A percentile compares a stretch with the other conserved stretches of the same genome.
Evolutionary conservation across 352 stramenopile genomes (phyloP).

Genomic region (Phytopythium boreale): DNA sequence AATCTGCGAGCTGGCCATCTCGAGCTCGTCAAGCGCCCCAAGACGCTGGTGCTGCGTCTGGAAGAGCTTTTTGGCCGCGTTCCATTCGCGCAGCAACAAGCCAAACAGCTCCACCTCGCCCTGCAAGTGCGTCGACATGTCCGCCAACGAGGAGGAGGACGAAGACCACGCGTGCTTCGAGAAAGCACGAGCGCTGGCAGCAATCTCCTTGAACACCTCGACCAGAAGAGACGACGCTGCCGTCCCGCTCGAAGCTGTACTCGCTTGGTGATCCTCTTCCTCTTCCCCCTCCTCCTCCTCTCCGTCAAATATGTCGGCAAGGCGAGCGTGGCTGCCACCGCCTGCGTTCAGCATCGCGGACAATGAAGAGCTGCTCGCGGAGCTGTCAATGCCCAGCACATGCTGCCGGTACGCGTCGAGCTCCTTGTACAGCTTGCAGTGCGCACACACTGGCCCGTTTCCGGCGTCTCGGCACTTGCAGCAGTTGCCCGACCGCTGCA

Average conservation of each 20-base stretch:
- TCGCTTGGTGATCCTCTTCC: slow-evolving; percentile 6
- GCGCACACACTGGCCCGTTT: slow-evolving; percentile 50
- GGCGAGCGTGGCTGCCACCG: neutral
- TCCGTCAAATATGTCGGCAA: slow-evolving; percentile 12
- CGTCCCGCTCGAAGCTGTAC: slow-evolving; percentile 3
- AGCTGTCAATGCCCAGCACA: slow-evolving; percentile 48
- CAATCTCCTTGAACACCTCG: slow-evolving; percentile 63
- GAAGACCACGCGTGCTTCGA: neutral
- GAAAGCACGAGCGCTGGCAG: slow-evolving; percentile 19
- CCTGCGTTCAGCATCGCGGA: slow-evolving; percentile 5
- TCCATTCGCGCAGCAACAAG: slow-evolving; percentile 51
- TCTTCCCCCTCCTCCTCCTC: slow-evolving; percentile 13
- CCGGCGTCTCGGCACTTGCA: slow-evolving; percentile 52
- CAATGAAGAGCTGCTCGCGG: slow-evolving; percentile 2
- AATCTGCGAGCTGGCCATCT: slow-evolving; percentile 75
- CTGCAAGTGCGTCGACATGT: slow-evolving; percentile 32
- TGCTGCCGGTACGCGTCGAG: slow-evolving; percentile 54
- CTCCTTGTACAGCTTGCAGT: slow-evolving; percentile 70
- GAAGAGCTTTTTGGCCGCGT: slow-evolving; percentile 55
- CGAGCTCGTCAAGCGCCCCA: slow-evolving; percentile 65
- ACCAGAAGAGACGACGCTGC: slow-evolving; percentile 35
- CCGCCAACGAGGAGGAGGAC: neutral
- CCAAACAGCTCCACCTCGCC: slow-evolving; percentile 46
- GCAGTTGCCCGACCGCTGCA: slow-evolving; percentile 69
- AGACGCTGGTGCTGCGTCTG: slow-evolving; percentile 71